Conservation (phyloP, 805 yeast genomes). For the Vanderwaltozyma polyspora region DNA sequence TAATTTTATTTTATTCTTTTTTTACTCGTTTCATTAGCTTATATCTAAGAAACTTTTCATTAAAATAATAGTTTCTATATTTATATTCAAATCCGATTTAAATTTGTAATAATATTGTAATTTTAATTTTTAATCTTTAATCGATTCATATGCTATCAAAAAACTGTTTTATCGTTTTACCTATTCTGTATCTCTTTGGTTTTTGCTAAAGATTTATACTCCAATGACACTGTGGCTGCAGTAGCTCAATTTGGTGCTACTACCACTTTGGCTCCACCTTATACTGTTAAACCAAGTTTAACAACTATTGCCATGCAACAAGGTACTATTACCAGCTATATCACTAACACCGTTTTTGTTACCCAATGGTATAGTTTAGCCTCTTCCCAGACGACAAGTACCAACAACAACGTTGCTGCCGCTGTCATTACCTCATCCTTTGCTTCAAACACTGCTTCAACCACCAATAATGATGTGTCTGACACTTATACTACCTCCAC, state of each 20-base stretch:
- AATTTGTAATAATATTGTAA: too few species aligned
- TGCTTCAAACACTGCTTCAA: neutral
- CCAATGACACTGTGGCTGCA: neutral
- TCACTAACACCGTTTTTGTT: slow-evolving; percentile 11
- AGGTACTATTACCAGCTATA: slow-evolving; percentile 10
- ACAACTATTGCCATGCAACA: slow-evolving; percentile 9
- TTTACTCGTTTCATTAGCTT: neutral
- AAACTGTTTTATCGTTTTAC: neutral
- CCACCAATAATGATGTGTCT: neutral
- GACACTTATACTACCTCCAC: slow-evolving; percentile 6
- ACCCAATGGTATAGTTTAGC: slow-evolving; percentile 9
- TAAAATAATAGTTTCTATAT: too few species aligned
- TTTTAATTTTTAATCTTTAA: neutral
- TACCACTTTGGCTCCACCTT: slow-evolving; percentile 14
- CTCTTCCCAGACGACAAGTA: slow-evolving; percentile 5
- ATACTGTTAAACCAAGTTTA: slow-evolving; percentile 8
- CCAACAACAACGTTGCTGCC: slow-evolving; percentile 5
- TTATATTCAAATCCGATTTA: neutral
- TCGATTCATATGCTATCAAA: neutral
- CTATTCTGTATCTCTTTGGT: slow-evolving; percentile 5
- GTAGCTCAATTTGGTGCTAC: slow-evolving; percentile 4
- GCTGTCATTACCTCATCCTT: slow-evolving; percentile 5
- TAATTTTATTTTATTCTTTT: neutral
- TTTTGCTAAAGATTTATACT: slow-evolving; percentile 6
- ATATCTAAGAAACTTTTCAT: too few species aligned